Conservation (phyloP, 75 land plant species). For the Pinus taeda region DNA sequence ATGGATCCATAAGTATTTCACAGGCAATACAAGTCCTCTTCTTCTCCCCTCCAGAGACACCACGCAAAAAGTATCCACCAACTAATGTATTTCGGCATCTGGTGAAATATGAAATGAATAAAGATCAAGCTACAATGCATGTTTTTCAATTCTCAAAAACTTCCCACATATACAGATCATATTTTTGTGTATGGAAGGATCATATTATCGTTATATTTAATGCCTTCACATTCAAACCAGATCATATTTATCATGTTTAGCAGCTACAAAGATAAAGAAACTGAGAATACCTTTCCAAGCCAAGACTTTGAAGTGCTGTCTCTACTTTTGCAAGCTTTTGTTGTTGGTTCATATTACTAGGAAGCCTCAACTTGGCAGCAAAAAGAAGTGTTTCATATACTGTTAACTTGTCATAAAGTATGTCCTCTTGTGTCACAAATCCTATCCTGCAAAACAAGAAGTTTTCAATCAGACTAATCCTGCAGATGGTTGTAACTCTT, state of each 20-base stretch:
- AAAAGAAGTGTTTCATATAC: conserved; percentile 30
- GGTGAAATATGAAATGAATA: conserved; percentile 21
- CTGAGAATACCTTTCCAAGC: conserved; percentile 24
- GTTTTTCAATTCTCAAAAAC: too few species aligned
- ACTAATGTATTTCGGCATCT: conserved; percentile 33
- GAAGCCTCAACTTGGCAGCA: conserved; percentile 36
- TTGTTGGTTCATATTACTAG: conserved; percentile 17
- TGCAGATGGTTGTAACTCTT: too few species aligned
- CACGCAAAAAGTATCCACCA: conserved; percentile 40
- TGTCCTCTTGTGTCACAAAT: conserved; percentile 35
- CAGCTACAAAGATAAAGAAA: background rate
- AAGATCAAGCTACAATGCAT: background rate
- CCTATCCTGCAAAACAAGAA: conserved; percentile 24
- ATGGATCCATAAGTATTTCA: conserved; percentile 46
- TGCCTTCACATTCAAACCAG: too few species aligned
- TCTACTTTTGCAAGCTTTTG: conserved; percentile 28
- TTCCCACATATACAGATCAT: too few species aligned
- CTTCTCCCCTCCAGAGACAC: conserved; percentile 51
- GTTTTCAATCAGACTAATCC: too few species aligned
- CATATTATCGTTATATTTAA: too few species aligned
- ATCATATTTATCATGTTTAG: background rate
- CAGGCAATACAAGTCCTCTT: conserved; percentile 48
- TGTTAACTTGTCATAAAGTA: conserved; percentile 31
- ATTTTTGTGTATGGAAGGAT: too few species aligned
- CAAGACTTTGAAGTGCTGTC: conserved; percentile 23